A percentile compares a stretch with the other conserved stretches of the same genome.
These are phyloP conservation scores for Coffea eugenioides DNA, from an alignment of 257 asterid genomes.

Conservation along the genomic window DNA sequence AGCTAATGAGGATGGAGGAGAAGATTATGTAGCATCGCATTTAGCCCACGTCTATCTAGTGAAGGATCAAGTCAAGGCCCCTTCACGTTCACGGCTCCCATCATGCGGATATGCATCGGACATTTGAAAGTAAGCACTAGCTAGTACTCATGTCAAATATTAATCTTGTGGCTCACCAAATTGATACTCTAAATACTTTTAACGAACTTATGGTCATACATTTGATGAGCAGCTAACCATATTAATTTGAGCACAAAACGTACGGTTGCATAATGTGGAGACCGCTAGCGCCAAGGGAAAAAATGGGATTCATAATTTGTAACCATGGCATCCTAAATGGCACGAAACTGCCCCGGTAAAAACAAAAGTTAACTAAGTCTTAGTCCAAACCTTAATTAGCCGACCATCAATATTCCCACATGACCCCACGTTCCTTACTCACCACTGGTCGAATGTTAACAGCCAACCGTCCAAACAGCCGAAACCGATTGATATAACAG, in stretches of 20 bases:
- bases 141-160: no score
- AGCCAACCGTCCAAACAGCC: conserved; percentile 48
- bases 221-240: no score
- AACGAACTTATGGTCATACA: background rate
- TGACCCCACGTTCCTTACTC: conserved; percentile 48
- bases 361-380: conserved; percentile 1
- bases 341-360: background rate
- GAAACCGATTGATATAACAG: conserved; percentile 28
- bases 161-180: background rate
- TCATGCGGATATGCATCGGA: background rate
- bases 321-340: background rate
- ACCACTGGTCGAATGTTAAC: conserved; percentile 35
- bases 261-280: background rate
- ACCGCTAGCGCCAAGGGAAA: background rate
- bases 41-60: background rate
- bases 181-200: background rate
- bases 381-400: conserved; percentile 11
- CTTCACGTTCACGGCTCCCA: background rate
- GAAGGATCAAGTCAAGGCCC: background rate
- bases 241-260: no score
- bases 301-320: background rate
- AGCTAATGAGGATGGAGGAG: background rate
- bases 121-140: background rate
- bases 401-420: conserved; percentile 35
- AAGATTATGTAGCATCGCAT: background rate